These are phyloP conservation scores for Auriscalpium orientale DNA, from an alignment of 768 basidiomycete species.

Conservation along the genomic window DNA sequence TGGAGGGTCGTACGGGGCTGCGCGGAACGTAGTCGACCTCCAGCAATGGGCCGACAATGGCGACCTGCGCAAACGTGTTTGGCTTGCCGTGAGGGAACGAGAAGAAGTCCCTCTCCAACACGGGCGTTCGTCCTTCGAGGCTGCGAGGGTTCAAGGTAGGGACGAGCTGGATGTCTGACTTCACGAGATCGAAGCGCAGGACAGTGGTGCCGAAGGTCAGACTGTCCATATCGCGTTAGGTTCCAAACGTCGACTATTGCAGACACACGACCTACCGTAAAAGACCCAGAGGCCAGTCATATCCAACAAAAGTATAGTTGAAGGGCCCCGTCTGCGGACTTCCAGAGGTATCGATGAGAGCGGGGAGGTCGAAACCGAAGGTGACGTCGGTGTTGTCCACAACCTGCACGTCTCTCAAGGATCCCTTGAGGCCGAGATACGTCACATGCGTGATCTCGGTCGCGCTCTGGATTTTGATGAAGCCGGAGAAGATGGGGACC, in stretches of 20 bases:
- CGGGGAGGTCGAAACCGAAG: conserved; percentile 40
- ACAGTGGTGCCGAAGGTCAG: conserved; percentile 43
- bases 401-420: conserved; percentile 40
- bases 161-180: conserved; percentile 30
- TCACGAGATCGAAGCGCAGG: conserved; percentile 42
- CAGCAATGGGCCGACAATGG: conserved; percentile 40
- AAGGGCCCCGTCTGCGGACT: conserved; percentile 31
- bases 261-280: conserved; percentile 28
- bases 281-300: conserved; percentile 34
- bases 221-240: conserved; percentile 18
- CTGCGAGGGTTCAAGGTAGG: conserved; percentile 29
- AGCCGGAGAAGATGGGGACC: conserved; percentile 55
- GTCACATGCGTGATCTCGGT: conserved; percentile 34
- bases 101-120: conserved; percentile 23
- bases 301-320: conserved; percentile 40
- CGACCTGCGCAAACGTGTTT: conserved; percentile 31
- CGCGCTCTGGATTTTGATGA: conserved; percentile 33
- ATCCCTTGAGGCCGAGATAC: conserved; percentile 38
- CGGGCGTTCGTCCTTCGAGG: neutral
- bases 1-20: conserved; percentile 25
- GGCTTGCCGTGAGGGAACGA: conserved; percentile 30
- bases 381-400: conserved; percentile 42
- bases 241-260: neutral
- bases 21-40: conserved; percentile 41
- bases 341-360: conserved; percentile 32